Conservation (phyloP, 768 basidiomycete genomes). For the Punctularia strigosozonata region DNA sequence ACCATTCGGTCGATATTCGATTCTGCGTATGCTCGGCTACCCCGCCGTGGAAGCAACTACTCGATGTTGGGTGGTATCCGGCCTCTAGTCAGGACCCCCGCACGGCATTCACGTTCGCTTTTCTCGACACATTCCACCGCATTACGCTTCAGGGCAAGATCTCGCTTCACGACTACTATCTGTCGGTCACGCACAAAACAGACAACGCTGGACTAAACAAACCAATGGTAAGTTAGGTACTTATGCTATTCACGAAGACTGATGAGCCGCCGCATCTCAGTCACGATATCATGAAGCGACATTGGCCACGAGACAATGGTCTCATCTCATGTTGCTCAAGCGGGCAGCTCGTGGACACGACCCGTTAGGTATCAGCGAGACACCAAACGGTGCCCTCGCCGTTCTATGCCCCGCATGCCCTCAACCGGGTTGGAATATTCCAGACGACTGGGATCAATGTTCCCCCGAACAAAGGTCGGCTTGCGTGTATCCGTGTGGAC, state of each 20-base stretch:
- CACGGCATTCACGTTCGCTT: not conserved
- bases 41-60: not conserved
- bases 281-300: conserved; percentile 1
- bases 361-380: conserved; percentile 7
- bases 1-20: not conserved
- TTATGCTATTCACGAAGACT: no score
- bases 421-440: conserved; percentile 10
- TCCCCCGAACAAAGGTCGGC: not conserved
- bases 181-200: no score
- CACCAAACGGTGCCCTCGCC: conserved; percentile 6
- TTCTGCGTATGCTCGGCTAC: not conserved
- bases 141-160: conserved; percentile 5
- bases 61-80: not conserved
- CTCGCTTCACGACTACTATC: conserved; percentile 3
- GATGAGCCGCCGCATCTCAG: not conserved
- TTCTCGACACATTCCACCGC: conserved; percentile 2
- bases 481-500: no score
- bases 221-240: not conserved
- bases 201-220: no score
- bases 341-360: conserved; percentile 12
- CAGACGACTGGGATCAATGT: conserved; percentile 7
- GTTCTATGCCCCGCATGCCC: conserved; percentile 16
- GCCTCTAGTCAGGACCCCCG: not conserved
- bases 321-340: conserved; percentile 10
- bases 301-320: not conserved